phyloP scores from a whole-genome alignment of 2,329 filamentous ascomycete genomes.

The Phymatotrichopsis omnivora region DNA sequence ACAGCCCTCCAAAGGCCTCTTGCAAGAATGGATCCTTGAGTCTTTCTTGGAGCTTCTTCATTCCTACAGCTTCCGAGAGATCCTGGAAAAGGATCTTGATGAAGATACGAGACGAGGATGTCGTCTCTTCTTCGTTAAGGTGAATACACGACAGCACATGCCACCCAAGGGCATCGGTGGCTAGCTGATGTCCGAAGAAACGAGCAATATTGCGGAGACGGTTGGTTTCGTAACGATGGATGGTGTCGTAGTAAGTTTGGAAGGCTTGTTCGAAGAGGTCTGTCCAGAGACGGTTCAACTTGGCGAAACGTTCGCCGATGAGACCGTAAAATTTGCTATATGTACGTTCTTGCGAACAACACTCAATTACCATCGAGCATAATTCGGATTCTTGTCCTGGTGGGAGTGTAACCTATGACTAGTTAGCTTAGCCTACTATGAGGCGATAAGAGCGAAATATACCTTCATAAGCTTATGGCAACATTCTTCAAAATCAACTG shows the following conservation, averaged over 20 bases:
- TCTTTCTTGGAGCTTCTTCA: slow-evolving; percentile 65
- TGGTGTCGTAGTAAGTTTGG: slow-evolving; percentile 89
- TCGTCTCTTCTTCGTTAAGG: slow-evolving; percentile 93
- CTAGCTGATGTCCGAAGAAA: slow-evolving; percentile 86
- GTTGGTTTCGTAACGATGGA: slow-evolving; percentile 95
- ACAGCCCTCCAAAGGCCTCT: slow-evolving; percentile 71
- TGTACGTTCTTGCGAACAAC: slow-evolving; percentile 89
- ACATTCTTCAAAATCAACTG: slow-evolving; percentile 90
- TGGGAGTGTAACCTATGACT: slow-evolving; percentile 60
- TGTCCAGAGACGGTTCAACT: slow-evolving; percentile 89
- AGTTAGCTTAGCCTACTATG: slow-evolving; percentile 7
- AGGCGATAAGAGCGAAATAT: slow-evolving; percentile 3
- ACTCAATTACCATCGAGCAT: slow-evolving; percentile 94
- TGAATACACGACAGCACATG: slow-evolving; percentile 76
- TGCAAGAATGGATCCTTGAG: slow-evolving; percentile 70
- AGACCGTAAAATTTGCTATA: slow-evolving; percentile 96
- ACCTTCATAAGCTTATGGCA: slow-evolving; percentile 89
- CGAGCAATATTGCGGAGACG: slow-evolving; percentile 87
- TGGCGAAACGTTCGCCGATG: slow-evolving; percentile 89
- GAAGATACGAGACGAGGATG: slow-evolving; percentile 91
- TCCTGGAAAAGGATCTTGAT: slow-evolving; percentile 97
- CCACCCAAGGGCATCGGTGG: slow-evolving; percentile 84
- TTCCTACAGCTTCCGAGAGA: slow-evolving; percentile 73
- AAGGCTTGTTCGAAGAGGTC: slow-evolving; percentile 88
- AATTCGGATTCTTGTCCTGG: slow-evolving; percentile 79